Conservation (phyloP, 805 yeast genomes). For the Torulaspora franciscae region DNA sequence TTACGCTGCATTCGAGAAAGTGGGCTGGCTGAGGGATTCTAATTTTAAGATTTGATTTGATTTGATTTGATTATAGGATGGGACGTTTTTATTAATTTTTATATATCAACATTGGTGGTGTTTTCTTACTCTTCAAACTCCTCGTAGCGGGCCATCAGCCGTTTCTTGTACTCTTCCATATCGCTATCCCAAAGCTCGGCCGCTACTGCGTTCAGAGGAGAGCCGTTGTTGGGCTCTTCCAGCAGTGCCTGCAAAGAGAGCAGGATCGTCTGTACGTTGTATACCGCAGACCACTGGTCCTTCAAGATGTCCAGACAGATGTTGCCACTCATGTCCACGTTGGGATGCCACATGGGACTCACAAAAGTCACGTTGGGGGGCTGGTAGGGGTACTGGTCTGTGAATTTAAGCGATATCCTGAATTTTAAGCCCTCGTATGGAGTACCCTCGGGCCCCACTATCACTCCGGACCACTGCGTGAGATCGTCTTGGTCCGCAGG, state of each 20-base stretch:
- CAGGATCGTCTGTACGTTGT: constrained; percentile 56
- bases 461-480: constrained; percentile 52
- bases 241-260: constrained; percentile 54
- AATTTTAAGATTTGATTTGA: constrained; percentile 50
- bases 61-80: constrained; percentile 33
- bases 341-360: constrained; percentile 63
- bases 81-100: constrained; percentile 1
- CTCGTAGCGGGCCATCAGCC: constrained; percentile 22
- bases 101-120: background rate
- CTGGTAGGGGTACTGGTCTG: constrained; percentile 51
- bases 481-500: constrained; percentile 50
- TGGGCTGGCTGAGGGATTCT: constrained; percentile 84
- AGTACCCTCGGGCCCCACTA: constrained; percentile 55
- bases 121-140: constrained; percentile 12
- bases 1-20: constrained; percentile 84
- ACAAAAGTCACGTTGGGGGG: constrained; percentile 55
- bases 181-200: constrained; percentile 50
- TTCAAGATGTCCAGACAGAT: constrained; percentile 61
- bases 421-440: constrained; percentile 51
- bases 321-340: constrained; percentile 59
- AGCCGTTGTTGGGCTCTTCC: constrained; percentile 57
- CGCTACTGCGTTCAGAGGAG: constrained; percentile 53
- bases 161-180: constrained; percentile 36
- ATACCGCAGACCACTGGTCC: constrained; percentile 61
- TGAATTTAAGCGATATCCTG: constrained; percentile 48